Percentiles rank a stretch among this genome's conserved stretches.
These are phyloP conservation scores for Thyridium curvatum DNA, from an alignment of 2,329 filamentous ascomycete genomes.

Conservation along the genomic window DNA sequence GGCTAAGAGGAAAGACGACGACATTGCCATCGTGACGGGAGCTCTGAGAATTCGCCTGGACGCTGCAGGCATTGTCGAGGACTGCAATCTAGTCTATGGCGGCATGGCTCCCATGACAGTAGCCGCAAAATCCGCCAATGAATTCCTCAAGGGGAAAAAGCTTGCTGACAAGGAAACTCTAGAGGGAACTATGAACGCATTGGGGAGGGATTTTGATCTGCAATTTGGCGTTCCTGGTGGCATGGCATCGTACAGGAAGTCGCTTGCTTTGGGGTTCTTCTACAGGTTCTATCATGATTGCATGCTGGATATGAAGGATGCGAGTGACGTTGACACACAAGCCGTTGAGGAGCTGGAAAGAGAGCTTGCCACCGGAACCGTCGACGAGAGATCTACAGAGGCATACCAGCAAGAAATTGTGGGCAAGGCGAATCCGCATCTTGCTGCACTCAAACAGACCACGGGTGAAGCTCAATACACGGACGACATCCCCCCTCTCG, in stretches of 20 bases:
- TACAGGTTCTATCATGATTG: slow-evolving; percentile 96
- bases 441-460: slow-evolving; percentile 88
- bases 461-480: slow-evolving; percentile 95
- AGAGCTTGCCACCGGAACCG: slow-evolving; percentile 70
- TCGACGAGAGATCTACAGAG: slow-evolving; percentile 67
- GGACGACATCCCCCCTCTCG: slow-evolving; percentile 82
- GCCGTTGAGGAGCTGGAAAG: slow-evolving; percentile 81
- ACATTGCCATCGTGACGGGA: slow-evolving; percentile 94
- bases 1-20: slow-evolving; percentile 93
- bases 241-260: slow-evolving; percentile 94
- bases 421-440: slow-evolving; percentile 79
- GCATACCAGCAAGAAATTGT: slow-evolving; percentile 79
- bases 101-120: slow-evolving; percentile 92
- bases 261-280: slow-evolving; percentile 87
- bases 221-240: slow-evolving; percentile 88
- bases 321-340: slow-evolving; percentile 56
- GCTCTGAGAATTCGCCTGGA: slow-evolving; percentile 71
- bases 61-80: slow-evolving; percentile 57
- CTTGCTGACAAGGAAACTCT: slow-evolving; percentile 77
- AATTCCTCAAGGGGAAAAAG: slow-evolving; percentile 69
- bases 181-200: slow-evolving; percentile 80
- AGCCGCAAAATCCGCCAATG: slow-evolving; percentile 72
- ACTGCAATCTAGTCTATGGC: slow-evolving; percentile 80
- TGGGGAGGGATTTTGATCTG: slow-evolving; percentile 87
- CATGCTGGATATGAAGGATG: slow-evolving; percentile 51